phyloP scores from a whole-genome alignment of 306 rosid species.

The Rubus parviflorus region DNA sequence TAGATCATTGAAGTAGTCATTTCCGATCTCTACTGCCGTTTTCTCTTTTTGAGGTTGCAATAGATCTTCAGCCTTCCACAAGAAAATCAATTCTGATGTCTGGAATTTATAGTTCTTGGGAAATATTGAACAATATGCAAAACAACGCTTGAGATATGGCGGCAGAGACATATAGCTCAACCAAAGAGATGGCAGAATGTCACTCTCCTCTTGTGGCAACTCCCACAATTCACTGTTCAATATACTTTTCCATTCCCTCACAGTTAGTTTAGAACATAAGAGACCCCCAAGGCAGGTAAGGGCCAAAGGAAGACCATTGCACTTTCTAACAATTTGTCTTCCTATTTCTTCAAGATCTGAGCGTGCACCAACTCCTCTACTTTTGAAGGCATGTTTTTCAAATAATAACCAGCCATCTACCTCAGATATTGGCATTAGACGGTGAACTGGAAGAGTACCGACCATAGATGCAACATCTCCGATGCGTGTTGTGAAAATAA shows the following conservation, averaged over 20 bases:
- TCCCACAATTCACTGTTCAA: background rate
- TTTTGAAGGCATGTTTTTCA: background rate
- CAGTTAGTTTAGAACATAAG: no score
- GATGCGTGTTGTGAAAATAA: constrained; percentile 7
- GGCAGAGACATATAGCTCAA: constrained; percentile 16
- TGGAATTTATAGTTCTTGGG: background rate
- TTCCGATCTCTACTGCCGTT: no score
- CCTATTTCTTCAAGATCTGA: background rate
- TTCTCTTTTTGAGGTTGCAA: background rate
- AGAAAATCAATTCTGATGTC: background rate
- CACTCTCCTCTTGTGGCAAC: no score
- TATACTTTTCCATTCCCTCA: background rate
- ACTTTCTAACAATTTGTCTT: no score
- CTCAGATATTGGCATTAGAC: no score
- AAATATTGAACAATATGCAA: background rate
- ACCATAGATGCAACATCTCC: background rate
- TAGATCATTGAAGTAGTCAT: no score
- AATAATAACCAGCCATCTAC: no score
- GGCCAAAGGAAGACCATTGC: background rate
- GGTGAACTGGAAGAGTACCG: no score
- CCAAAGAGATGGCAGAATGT: background rate
- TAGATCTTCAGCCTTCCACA: background rate
- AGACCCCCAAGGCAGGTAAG: no score
- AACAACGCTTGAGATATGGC: background rate
- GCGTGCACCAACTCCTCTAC: background rate